Base-by-base conservation (phyloP, 768 basidiomycete genomes). In the Cystofilobasidium macerans region DNA sequence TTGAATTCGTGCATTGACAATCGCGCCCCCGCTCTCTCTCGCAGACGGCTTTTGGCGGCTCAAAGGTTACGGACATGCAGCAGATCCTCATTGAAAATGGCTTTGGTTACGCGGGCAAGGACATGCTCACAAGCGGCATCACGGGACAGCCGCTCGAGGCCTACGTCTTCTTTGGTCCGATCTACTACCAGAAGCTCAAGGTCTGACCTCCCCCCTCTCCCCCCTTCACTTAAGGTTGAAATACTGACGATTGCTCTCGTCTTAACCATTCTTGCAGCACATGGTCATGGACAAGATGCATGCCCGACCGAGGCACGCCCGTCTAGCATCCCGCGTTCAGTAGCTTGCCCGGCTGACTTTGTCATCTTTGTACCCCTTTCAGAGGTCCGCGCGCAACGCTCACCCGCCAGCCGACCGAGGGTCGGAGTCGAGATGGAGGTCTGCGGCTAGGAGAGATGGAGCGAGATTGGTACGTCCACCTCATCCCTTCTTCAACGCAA, bases 231-330 rank as follows among this genome's bases (percentile, higher is more conserved):
- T 4, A 30, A 40, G 1, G 8, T 43, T 32, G 14, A 2, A 11
- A 18, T 43, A 20, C 20, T 22, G 35, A 57, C 65, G n/a, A 70
- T 33, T 69, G 24, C n/a, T n/a, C n/a, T n/a, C n/a, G n/a, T n/a
- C n/a, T n/a, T n/a, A n/a, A n/a, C 38, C 38, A 0, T 24, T 56
- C 45, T 45, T 61, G 13, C 85, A 93, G 80, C 93, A 94, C 79
- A 98, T 98, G 94, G 94, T 98, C 59, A 88, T 97, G 86, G 95
- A 99, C 81, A 99, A 99, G 81, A 99, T 99, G 95, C 95, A 99
- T 72, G 95, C 95, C 70, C 86, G 95, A n/a, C n/a, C n/a, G n/a
- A n/a, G n/a, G n/a, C n/a, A n/a, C n/a, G n/a, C n/a, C n/a, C n/a
- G n/a, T n/a, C n/a, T n/a, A n/a, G n/a, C n/a, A n/a, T n/a, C 65